A percentile compares a stretch with the other conserved stretches of the same genome.
Evolutionary conservation across 164 flowering plant species (phyloP).

Genomic region (Magnolia sinica): DNA sequence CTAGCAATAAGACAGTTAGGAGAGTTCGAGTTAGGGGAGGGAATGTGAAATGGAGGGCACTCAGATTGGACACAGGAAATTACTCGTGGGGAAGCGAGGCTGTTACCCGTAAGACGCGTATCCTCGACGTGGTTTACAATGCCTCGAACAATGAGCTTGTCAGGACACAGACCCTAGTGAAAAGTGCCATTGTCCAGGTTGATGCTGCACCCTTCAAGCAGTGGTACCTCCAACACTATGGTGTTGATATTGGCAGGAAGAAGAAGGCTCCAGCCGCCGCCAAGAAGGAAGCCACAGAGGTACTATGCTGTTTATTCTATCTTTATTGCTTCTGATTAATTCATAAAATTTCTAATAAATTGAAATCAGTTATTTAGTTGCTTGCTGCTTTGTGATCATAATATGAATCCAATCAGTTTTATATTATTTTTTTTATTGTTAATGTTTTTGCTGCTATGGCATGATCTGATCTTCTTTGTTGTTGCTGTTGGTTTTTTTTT

Average conservation of each 20-base stretch:
- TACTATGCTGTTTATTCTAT: not conserved
- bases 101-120: constrained; percentile 27
- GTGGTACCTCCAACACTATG: constrained; percentile 33
- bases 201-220: constrained; percentile 34
- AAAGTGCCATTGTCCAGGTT: constrained; percentile 32
- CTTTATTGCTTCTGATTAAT: not conserved
- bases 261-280: constrained; percentile 21
- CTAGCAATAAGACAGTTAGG: constrained; percentile 34
- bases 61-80: constrained; percentile 30
- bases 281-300: constrained; percentile 29
- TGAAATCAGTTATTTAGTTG: no score
- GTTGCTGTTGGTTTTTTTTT: not conserved
- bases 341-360: not conserved
- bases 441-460: not conserved
- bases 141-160: constrained; percentile 36
- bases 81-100: constrained; percentile 36
- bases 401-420: not conserved
- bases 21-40: constrained; percentile 33
- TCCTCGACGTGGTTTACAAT: constrained; percentile 36
- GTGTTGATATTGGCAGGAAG: constrained; percentile 30
- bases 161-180: constrained; percentile 31
- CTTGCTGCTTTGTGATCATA: no score
- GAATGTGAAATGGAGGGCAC: constrained; percentile 33
- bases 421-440: not conserved
- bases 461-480: not conserved